Evolutionary conservation across 176 grass and related monocot genomes (phyloP).

Genomic region (Elaeis guineensis): DNA sequence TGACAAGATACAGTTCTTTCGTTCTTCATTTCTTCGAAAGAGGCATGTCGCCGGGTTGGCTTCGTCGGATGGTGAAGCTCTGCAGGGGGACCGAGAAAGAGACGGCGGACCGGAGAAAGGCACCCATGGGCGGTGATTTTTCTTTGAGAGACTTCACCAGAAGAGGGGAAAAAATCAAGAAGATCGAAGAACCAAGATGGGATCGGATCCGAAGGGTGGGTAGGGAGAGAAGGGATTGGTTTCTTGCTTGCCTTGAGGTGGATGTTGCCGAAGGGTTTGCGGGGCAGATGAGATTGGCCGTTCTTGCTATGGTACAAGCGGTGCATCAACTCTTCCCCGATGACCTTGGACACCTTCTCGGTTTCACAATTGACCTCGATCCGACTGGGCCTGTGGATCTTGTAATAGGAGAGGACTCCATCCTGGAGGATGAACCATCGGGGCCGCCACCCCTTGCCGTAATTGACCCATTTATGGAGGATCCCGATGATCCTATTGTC

Average conservation of each 20-base stretch:
- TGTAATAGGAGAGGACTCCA: conserved; percentile 95
- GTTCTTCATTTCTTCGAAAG: no score
- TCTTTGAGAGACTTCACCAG: no score
- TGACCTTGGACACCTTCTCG: conserved; percentile 78
- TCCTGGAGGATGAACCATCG: conserved; percentile 85
- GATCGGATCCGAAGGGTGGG: not conserved
- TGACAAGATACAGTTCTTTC: no score
- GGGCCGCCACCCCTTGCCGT: conserved; percentile 87
- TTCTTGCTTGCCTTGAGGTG: conserved; percentile 64
- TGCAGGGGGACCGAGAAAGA: no score
- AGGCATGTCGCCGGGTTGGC: no score
- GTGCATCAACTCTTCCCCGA: conserved; percentile 75
- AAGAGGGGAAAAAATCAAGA: conserved; percentile 1
- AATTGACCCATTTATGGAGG: conserved; percentile 98
- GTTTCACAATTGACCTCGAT: conserved; percentile 70
- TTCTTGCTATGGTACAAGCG: conserved; percentile 54
- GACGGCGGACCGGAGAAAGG: no score
- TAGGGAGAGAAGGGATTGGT: no score
- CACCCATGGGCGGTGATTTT: no score
- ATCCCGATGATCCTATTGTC: conserved; percentile 72
- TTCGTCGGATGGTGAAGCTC: no score
- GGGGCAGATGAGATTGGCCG: conserved; percentile 22
- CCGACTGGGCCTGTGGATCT: conserved; percentile 96
- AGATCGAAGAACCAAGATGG: not conserved
- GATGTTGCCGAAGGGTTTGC: conserved; percentile 82